Base-by-base conservation (phyloP, 345 rosid species). In the Hibiscus trionum region DNA sequence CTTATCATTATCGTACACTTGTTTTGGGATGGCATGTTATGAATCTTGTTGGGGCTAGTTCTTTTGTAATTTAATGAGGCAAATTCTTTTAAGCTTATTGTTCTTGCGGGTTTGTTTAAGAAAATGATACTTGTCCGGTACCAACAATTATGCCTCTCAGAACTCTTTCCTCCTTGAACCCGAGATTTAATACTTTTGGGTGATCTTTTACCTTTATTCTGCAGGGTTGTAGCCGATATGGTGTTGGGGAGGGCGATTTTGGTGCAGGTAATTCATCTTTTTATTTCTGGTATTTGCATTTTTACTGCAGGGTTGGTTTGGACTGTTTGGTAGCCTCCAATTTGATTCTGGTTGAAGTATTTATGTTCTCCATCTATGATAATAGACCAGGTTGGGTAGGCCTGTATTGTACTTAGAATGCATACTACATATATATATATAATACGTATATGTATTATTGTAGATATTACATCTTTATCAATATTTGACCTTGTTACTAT, bases 161-260 rank as follows among this genome's bases (percentile, higher is more conserved):
- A 61, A 16, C 21, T 39, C 3, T 42, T 42, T 42, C 53, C 17
- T 65, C 33, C n/a, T 47, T 21, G 31, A 44, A 42, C 33, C 6
- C 33, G 21, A 21, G 19, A 7, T 65, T 65, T 33, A 69, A 6
- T 27, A 31, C 33, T 69, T 35, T 24, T 1, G 12, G 53, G 66
- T 59, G 60, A 66, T 26, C 16, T 71, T 44, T 59, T 59, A 35
- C 65, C 27, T 67, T 16, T 70, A 50, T 66, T 79, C 74, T 82
- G 79, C 90, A 96, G 99, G 97, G 97, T 80, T 96, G 95, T 81
- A 81, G 90, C 82, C 86, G 84, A 63, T 91, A 84, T 62, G 81
- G 78, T 73, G 79, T 76, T 11, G 81, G 82, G 49, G 94, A 91
- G 79, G 80, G 63, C 50, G 83, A 82, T 75, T 84, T 82, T 77